Conservation (phyloP, 495 filamentous ascomycete species). For the Aspergillus funiculosus region DNA sequence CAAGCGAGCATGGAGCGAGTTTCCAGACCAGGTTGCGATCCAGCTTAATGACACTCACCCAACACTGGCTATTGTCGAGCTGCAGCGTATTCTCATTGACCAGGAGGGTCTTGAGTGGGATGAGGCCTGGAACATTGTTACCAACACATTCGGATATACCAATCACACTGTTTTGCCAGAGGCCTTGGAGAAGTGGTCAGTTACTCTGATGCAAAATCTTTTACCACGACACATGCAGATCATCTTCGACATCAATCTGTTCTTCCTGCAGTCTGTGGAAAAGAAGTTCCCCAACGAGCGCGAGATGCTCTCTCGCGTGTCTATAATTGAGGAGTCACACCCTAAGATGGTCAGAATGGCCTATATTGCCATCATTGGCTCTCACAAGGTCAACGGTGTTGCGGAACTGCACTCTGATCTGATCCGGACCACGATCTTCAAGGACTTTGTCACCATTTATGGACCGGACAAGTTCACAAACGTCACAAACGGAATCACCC, state of each 20-base stretch:
- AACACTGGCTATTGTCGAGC: slow-evolving; percentile 89
- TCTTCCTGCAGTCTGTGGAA: slow-evolving; percentile 86
- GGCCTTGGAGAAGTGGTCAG: slow-evolving; percentile 97
- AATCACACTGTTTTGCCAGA: slow-evolving; percentile 98
- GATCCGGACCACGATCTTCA: slow-evolving; percentile 98
- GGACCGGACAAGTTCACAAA: slow-evolving; percentile 97
- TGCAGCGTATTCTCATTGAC: slow-evolving; percentile 89
- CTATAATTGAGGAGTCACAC: slow-evolving; percentile 93
- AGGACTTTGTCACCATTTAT: slow-evolving; percentile 91
- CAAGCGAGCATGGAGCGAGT: slow-evolving; percentile 82
- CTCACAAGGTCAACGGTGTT: slow-evolving; percentile 98
- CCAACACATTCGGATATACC: slow-evolving; percentile 83
- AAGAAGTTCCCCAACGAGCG: slow-evolving; percentile 82
- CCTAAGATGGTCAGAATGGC: slow-evolving; percentile 99
- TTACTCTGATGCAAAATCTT: slow-evolving; percentile 83
- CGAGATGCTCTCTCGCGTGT: slow-evolving; percentile 77
- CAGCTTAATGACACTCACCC: slow-evolving; percentile 98
- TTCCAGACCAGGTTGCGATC: slow-evolving; percentile 92
- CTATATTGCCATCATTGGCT: slow-evolving; percentile 88
- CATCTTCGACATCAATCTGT: slow-evolving; percentile 97
- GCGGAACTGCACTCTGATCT: slow-evolving; percentile 96
- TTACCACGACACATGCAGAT: slow-evolving; percentile 94
- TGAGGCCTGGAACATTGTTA: slow-evolving; percentile 80
- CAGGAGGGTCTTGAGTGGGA: slow-evolving; percentile 89
- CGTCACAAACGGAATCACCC: slow-evolving; percentile 96